phyloP scores from a whole-genome alignment of 345 rosid species.

The Populus pruinosa region DNA sequence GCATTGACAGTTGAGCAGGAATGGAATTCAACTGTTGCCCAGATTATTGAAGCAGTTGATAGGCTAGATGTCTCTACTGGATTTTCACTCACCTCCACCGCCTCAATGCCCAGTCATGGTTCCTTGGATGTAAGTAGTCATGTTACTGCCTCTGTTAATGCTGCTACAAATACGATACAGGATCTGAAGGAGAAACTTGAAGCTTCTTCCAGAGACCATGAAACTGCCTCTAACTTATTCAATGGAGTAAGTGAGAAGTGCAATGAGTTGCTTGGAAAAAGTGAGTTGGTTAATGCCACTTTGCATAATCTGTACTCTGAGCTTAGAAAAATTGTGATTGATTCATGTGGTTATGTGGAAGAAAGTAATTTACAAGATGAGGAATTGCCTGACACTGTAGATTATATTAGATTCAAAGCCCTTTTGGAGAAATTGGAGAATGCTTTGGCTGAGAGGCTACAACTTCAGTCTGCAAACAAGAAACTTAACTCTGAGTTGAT shows the following conservation, averaged over 20 bases:
- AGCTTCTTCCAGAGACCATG: constrained; percentile 40
- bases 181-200: constrained; percentile 57
- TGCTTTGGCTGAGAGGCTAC: constrained; percentile 51
- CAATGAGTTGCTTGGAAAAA: constrained; percentile 41
- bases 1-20: constrained; percentile 50
- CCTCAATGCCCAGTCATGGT: constrained; percentile 26
- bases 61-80: constrained; percentile 53
- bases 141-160: constrained; percentile 47
- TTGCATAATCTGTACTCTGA: constrained; percentile 41
- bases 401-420: constrained; percentile 38
- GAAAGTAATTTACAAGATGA: constrained; percentile 31
- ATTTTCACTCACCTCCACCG: constrained; percentile 22
- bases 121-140: constrained; percentile 39
- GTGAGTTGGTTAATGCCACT: constrained; percentile 35
- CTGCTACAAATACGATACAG: constrained; percentile 48
- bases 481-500: constrained; percentile 55
- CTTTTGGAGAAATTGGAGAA: constrained; percentile 50
- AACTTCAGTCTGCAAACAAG: constrained; percentile 48
- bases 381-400: constrained; percentile 37
- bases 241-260: constrained; percentile 52
- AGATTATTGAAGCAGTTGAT: constrained; percentile 46
- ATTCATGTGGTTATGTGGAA: constrained; percentile 36
- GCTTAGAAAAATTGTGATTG: constrained; percentile 45
- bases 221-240: constrained; percentile 38
- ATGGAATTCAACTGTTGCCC: constrained; percentile 41